Evolutionary conservation across 345 rosid genomes (phyloP).

Genomic region (Jatropha curcas): DNA sequence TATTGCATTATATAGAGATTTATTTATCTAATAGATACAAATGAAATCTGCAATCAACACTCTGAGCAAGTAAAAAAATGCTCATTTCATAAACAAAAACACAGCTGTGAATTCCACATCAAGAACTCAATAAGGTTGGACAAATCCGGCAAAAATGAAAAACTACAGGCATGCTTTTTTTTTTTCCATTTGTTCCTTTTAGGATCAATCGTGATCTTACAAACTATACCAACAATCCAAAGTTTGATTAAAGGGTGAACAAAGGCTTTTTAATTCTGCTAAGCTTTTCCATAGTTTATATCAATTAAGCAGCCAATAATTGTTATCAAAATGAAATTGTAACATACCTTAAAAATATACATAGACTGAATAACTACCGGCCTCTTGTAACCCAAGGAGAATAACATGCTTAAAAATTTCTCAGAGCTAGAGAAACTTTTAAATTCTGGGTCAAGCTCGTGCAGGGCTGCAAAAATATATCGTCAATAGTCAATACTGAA

Average conservation of each 20-base stretch:
- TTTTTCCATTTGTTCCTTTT: too few relatives aligned
- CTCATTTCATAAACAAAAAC: not conserved
- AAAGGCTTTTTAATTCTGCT: not conserved
- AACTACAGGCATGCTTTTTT: too few relatives aligned
- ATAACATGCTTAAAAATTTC: slow-evolving; percentile 55
- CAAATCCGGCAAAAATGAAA: too few relatives aligned
- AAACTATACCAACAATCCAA: too few relatives aligned
- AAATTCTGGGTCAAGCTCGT: slow-evolving; percentile 79
- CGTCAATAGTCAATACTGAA: slow-evolving; percentile 11
- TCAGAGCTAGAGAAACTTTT: slow-evolving; percentile 61
- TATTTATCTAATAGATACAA: not conserved
- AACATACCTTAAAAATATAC: slow-evolving; percentile 85
- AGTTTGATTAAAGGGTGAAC: not conserved
- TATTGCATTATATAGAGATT: not conserved
- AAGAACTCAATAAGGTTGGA: too few relatives aligned
- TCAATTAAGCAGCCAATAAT: not conserved
- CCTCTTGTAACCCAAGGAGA: slow-evolving; percentile 74
- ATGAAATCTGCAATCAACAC: not conserved
- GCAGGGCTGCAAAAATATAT: slow-evolving; percentile 59
- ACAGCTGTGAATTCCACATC: not conserved
- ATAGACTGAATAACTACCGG: slow-evolving; percentile 83
- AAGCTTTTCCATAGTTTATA: not conserved
- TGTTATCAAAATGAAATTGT: not conserved
- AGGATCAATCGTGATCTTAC: too few relatives aligned
- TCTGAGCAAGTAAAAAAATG: not conserved